Conservation (phyloP, 768 basidiomycete genomes). For the Hebeloma cylindrosporum region DNA sequence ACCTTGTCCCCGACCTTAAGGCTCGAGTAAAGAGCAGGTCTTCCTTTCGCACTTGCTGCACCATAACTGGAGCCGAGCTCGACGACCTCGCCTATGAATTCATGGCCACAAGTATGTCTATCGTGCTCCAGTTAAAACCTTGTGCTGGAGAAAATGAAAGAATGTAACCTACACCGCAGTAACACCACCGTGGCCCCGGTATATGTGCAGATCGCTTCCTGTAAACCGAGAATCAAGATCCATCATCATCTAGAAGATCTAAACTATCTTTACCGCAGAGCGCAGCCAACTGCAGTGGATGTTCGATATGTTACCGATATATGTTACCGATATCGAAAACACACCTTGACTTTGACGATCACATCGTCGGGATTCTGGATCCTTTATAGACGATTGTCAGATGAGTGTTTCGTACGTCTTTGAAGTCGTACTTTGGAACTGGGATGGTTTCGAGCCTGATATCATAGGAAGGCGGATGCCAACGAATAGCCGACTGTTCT, state of each 20-base stretch:
- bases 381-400: slow-evolving; percentile 31
- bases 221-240: slow-evolving; percentile 5
- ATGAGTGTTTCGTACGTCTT: neutral
- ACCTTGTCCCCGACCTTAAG: slow-evolving; percentile 75
- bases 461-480: slow-evolving; percentile 68
- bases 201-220: slow-evolving; percentile 75
- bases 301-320: neutral
- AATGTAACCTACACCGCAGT: slow-evolving; percentile 43
- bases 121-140: neutral
- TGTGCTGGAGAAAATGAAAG: neutral
- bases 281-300: slow-evolving; percentile 51
- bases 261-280: slow-evolving; percentile 49
- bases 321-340: slow-evolving; percentile 10
- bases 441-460: slow-evolving; percentile 66
- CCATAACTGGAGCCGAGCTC: slow-evolving; percentile 63
- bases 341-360: slow-evolving; percentile 71
- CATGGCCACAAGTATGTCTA: slow-evolving; percentile 72
- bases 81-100: slow-evolving; percentile 73
- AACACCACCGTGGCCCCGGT: slow-evolving; percentile 60
- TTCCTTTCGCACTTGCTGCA: slow-evolving; percentile 34
- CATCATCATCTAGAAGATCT: neutral
- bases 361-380: slow-evolving; percentile 76
- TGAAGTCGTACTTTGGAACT: slow-evolving; percentile 43
- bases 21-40: slow-evolving; percentile 62
- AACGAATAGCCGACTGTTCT: slow-evolving; percentile 50